Percentiles rank a stretch among this genome's conserved stretches.
These are phyloP conservation scores for Aspergillus fumigatus DNA, from an alignment of 2,329 filamentous ascomycete species.

Conservation along the genomic window DNA sequence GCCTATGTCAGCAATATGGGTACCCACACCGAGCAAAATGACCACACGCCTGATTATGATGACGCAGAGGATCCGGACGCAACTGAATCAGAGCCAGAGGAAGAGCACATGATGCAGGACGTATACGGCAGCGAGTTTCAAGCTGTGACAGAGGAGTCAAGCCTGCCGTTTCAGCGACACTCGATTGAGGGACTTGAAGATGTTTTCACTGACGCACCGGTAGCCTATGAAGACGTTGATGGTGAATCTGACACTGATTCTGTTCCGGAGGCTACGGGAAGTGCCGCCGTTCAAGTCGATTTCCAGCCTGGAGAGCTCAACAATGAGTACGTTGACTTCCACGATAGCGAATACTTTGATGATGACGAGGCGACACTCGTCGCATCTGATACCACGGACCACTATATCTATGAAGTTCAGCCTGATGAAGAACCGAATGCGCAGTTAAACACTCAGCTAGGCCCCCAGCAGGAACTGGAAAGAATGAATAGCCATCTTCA, in stretches of 20 bases:
- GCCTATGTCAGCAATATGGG: background rate
- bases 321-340: constrained; percentile 15
- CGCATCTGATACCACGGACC: constrained; percentile 13
- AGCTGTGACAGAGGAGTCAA: background rate
- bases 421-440: background rate
- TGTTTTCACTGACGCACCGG: constrained; percentile 12
- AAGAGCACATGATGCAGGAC: background rate
- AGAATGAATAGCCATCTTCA: background rate
- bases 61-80: background rate
- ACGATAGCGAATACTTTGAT: constrained; percentile 14
- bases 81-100: background rate
- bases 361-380: constrained; percentile 18
- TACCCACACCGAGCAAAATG: background rate
- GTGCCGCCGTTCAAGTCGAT: background rate
- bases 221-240: background rate
- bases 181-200: constrained; percentile 14
- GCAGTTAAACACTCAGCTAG: background rate
- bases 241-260: background rate
- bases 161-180: background rate
- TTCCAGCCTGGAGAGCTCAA: background rate
- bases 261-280: background rate
- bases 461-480: background rate
- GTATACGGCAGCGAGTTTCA: background rate
- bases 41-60: background rate
- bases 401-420: background rate